Evolutionary conservation across 768 basidiomycete species (phyloP).

Genomic region (Gymnopilus junonius): DNA sequence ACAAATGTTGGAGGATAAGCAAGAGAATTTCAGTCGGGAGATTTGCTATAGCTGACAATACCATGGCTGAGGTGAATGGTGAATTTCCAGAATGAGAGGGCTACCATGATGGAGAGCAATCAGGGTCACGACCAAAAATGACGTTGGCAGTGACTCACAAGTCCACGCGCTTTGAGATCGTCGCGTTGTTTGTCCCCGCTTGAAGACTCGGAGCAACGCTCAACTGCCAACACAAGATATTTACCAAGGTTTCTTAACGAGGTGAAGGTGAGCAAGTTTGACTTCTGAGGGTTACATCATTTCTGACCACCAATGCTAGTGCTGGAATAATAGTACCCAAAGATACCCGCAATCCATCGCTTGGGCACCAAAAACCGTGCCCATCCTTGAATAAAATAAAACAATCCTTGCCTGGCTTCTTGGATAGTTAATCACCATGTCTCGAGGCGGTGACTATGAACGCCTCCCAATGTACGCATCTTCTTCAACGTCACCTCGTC

Average conservation of each 20-base stretch:
- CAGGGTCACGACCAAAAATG: not conserved
- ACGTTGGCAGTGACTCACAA: not conserved
- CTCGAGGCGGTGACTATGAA: constrained; percentile 45
- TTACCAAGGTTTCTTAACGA: not conserved
- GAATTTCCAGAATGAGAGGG: not conserved
- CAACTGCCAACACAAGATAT: not conserved
- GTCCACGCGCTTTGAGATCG: not conserved
- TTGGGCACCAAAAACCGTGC: too few species aligned
- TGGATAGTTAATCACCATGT: constrained; percentile 28
- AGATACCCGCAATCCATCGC: too few species aligned
- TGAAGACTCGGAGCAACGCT: not conserved
- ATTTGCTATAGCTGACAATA: not conserved
- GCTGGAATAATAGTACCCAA: not conserved
- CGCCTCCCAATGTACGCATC: constrained; percentile 54
- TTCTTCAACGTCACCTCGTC: constrained; percentile 19
- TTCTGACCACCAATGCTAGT: not conserved
- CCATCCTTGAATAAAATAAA: too few species aligned
- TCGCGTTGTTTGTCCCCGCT: constrained; percentile 10
- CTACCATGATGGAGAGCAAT: not conserved
- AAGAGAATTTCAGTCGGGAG: not conserved
- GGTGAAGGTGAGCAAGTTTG: not conserved
- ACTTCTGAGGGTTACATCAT: not conserved
- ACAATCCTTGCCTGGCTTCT: not conserved
- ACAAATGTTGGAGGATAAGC: not conserved
- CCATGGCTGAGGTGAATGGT: not conserved